Conservation (phyloP, 192 early-diverging fungal genomes). For the Backusella tarrabulga region DNA sequence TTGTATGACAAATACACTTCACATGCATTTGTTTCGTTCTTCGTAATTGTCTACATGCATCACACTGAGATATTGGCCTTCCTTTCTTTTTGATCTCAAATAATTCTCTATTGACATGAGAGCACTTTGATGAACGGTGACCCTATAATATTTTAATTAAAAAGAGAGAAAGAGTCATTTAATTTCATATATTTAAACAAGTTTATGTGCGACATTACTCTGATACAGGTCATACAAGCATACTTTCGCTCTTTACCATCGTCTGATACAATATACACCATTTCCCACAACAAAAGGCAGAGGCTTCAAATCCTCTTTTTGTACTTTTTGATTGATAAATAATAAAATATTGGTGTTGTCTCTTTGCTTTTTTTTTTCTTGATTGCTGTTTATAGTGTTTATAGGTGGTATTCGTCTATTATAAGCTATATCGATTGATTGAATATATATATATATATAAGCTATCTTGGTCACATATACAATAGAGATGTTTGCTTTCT, state of each 20-base stretch:
- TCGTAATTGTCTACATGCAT: constrained; percentile 59
- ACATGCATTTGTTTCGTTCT: constrained; percentile 65
- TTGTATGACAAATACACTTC: constrained; percentile 46
- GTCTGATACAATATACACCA: constrained; percentile 29
- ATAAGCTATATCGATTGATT: neutral
- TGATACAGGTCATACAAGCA: constrained; percentile 38
- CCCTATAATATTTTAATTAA: constrained; percentile 21
- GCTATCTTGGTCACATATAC: neutral
- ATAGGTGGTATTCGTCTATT: neutral
- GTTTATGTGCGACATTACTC: constrained; percentile 14
- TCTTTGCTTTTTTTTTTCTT: neutral
- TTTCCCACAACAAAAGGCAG: constrained; percentile 11
- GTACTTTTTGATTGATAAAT: neutral
- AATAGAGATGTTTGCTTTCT: neutral
- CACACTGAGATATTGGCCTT: constrained; percentile 66
- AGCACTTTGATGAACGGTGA: constrained; percentile 35
- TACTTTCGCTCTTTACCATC: constrained; percentile 32
- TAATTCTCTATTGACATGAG: constrained; percentile 51
- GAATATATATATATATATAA: neutral
- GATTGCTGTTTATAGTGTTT: neutral
- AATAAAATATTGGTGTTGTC: neutral
- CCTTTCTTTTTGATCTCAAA: constrained; percentile 70
- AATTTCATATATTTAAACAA: neutral
- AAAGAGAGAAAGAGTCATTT: neutral
- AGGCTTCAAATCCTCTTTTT: neutral